phyloP scores from a whole-genome alignment of 345 rosid species.

The Adansonia digitata region DNA sequence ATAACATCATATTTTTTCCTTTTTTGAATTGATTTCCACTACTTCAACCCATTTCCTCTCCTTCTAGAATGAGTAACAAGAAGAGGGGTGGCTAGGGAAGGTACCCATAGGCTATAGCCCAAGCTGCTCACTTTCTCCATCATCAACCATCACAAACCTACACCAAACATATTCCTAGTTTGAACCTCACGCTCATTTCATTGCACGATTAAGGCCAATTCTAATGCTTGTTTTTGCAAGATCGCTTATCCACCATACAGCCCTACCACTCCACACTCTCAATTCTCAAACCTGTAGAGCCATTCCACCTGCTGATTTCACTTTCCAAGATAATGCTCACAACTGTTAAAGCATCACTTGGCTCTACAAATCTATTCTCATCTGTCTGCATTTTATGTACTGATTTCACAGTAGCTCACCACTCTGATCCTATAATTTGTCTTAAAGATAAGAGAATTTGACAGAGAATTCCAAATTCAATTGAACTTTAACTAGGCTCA shows the following conservation, averaged over 20 bases:
- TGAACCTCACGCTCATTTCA: not conserved
- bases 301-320: not conserved
- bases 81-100: not conserved
- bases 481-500: not conserved
- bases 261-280: not conserved
- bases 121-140: not conserved
- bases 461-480: not conserved
- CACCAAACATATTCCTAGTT: not conserved
- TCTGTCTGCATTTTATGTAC: not conserved
- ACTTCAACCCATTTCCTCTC: not conserved
- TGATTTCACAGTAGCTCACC: not conserved
- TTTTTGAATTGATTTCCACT: not conserved
- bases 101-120: not conserved
- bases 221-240: not conserved
- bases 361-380: not conserved
- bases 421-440: not conserved
- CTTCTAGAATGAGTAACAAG: not conserved
- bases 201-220: too few species aligned
- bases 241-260: not conserved
- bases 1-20: not conserved
- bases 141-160: not conserved
- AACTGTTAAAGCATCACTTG: not conserved
- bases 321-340: not conserved
- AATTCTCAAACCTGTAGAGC: not conserved
- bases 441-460: not conserved